Evolutionary conservation across 768 basidiomycete genomes (phyloP), one percentile per base, ranked within the genome.

Genomic region (Piloderma croceum): DNA sequence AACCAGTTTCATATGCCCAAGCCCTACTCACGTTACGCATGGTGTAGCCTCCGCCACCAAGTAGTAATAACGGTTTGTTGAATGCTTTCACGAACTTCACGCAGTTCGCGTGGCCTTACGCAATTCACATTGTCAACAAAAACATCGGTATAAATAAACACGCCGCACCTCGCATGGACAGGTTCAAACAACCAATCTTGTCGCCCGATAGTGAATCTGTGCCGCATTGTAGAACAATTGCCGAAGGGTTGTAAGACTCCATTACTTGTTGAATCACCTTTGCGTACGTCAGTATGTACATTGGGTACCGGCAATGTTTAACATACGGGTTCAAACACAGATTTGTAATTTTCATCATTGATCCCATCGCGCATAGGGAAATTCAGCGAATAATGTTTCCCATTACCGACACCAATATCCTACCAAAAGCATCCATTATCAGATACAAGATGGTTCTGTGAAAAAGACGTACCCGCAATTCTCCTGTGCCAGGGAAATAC

Each of bases 401-500:
- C 94, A 63, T 94, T 96, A 53, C 83, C 80, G 25, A 96, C 88
- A 3, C 92, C 93, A 31, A 86, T 80, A 56, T 98, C 94, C 89
- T 91, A 53, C 39, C 27, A 20, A 21, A 36, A 37, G 38, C 37
- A 45, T 43, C 48, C 20, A 38, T 43, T 48, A 39, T 17, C 43
- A 39, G 32, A 35, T 24, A 38, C 22, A 36, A 38, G 43, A 13
- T n/a, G n/a, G n/a, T n/a, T n/a, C n/a, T 38, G 34, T 41, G 22
- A 34, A 42, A 38, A 15, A 21, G 23, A 58, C 80, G 50, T 56
- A 90, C 90, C 50, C 93, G 76, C 29, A 96, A 70, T 62, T 96
- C 93, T n/a, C 96, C 96, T 5, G 96, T 99, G 31, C 96, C 96
- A 20, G 96, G 96, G 63, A 99, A 99, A 63, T 87, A 99, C 62